These are phyloP conservation scores for Hanseniaspora uvarum DNA, from an alignment of 1,139 yeast genomes.

Conservation along the genomic window DNA sequence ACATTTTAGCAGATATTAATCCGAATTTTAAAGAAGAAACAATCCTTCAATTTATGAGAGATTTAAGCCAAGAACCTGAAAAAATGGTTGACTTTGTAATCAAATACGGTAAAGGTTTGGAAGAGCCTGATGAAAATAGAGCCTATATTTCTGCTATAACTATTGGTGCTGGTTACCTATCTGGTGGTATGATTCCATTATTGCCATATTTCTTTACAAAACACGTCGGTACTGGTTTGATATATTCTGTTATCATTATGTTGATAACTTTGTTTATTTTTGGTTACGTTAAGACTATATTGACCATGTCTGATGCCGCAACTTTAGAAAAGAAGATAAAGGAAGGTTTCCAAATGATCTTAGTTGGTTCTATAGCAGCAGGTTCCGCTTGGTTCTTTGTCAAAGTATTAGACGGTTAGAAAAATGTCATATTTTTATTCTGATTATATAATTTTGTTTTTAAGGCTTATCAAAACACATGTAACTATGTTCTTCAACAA, in stretches of 20 bases:
- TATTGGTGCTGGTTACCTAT: conserved; percentile 62
- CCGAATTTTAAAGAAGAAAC: conserved; percentile 52
- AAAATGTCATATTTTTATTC: neutral
- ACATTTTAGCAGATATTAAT: conserved; percentile 53
- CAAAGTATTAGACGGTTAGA: conserved; percentile 30
- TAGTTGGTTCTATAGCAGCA: conserved; percentile 91
- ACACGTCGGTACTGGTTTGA: conserved; percentile 65
- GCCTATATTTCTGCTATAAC: conserved; percentile 65
- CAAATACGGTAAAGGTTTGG: conserved; percentile 66
- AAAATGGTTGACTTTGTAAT: conserved; percentile 64
- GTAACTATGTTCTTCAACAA: neutral
- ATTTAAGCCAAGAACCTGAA: conserved; percentile 59
- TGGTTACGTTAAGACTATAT: conserved; percentile 74
- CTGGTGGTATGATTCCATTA: conserved; percentile 71
- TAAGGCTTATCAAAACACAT: neutral
- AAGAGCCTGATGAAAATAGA: conserved; percentile 76
- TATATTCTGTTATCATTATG: conserved; percentile 73
- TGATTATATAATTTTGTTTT: neutral
- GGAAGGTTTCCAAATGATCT: conserved; percentile 85
- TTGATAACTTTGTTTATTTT: conserved; percentile 72
- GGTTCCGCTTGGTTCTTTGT: conserved; percentile 95
- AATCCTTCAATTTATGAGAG: conserved; percentile 53
- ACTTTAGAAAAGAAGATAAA: conserved; percentile 48
- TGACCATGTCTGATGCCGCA: conserved; percentile 74
- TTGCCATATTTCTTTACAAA: conserved; percentile 67